Evolutionary conservation across 1,284 basidiomycete species (phyloP), one percentile per base, ranked within the genome.

Genomic region (Austroboletus niveus): DNA sequence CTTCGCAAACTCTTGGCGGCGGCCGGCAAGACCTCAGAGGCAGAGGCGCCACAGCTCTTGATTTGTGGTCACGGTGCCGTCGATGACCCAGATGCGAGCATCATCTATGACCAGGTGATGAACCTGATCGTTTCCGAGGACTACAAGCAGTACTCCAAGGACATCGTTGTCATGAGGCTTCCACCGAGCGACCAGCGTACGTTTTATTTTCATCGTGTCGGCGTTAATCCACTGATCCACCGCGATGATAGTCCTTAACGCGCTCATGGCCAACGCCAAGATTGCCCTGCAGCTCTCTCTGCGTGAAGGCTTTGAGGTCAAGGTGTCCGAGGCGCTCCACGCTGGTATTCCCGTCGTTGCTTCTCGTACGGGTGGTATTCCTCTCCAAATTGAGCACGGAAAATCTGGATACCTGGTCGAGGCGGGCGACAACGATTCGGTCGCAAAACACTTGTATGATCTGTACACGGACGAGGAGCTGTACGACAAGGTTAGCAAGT

Each of bases 251-350:
- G 88, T 91, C 49, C 74, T 91, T 50, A 89, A 91, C 62, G 82
- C 84, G 10, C 74, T 91, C 54, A 81, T 92, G 83, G 79, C 84
- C 40, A 90, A 89, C 64, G 75, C 85, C 43, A 81, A 84, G 66
- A 82, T 90, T 58, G 88, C 86, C 5, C 76, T 89, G 45, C 89
- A 90, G 68, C 81, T 90, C 48, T 89, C 85, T 48, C 83, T 82
- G 49, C 89, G 91, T 54, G 92, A 94, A 73, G 92, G 92, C 41
- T 94, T 94, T 72, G 92, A 94, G 64, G 89, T 94, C 69, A 94
- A 94, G 70, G 92, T 94, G 50, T 93, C 91, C 41, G 92, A 94
- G 72, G 90, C 89, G 17, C 77, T 94, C 48, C 89, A 94, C 69
- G 82, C 89, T 31, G 87, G 88, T 58, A 87, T 88, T 55, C 91